A percentile compares a stretch with the other conserved stretches of the same genome.
These are phyloP conservation scores for Pseudogymnoascus verrucosus DNA, from an alignment of 2,329 filamentous ascomycete genomes.

Conservation along the genomic window DNA sequence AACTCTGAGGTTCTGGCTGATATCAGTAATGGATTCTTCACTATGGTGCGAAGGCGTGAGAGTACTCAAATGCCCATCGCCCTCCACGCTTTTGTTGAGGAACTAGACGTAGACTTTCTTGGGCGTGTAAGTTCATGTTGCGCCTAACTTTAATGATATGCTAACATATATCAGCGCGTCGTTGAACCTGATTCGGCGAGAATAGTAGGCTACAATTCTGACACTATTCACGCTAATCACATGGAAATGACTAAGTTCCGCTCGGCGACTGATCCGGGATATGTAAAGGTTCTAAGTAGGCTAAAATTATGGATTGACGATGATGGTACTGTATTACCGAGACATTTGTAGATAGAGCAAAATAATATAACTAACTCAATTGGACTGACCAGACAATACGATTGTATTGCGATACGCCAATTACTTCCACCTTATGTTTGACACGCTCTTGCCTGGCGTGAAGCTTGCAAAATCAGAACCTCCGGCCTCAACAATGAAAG, in stretches of 20 bases:
- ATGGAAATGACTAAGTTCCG: slow-evolving; percentile 29
- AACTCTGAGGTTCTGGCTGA: slow-evolving; percentile 23
- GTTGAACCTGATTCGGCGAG: slow-evolving; percentile 27
- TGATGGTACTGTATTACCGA: not conserved
- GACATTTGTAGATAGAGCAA: not conserved
- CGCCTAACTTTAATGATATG: not conserved
- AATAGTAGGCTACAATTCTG: slow-evolving; percentile 23
- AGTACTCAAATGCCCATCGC: no score
- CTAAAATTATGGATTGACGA: slow-evolving; percentile 6
- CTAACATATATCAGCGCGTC: slow-evolving; percentile 13
- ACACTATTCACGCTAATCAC: slow-evolving; percentile 28
- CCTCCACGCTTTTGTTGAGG: slow-evolving; percentile 31
- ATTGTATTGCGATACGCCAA: not conserved
- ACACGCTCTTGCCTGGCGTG: not conserved
- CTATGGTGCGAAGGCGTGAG: slow-evolving; percentile 18
- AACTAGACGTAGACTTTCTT: slow-evolving; percentile 23
- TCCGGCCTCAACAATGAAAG: not conserved
- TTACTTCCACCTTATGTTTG: not conserved
- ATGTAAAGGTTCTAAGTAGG: slow-evolving; percentile 2
- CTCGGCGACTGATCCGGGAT: slow-evolving; percentile 12
- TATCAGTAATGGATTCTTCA: slow-evolving; percentile 22
- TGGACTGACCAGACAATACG: not conserved
- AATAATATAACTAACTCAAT: not conserved
- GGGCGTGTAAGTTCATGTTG: slow-evolving; percentile 13
- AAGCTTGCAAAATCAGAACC: not conserved